phyloP scores from a whole-genome alignment of 2,329 filamentous ascomycete species.

The Aspergillus felis region DNA sequence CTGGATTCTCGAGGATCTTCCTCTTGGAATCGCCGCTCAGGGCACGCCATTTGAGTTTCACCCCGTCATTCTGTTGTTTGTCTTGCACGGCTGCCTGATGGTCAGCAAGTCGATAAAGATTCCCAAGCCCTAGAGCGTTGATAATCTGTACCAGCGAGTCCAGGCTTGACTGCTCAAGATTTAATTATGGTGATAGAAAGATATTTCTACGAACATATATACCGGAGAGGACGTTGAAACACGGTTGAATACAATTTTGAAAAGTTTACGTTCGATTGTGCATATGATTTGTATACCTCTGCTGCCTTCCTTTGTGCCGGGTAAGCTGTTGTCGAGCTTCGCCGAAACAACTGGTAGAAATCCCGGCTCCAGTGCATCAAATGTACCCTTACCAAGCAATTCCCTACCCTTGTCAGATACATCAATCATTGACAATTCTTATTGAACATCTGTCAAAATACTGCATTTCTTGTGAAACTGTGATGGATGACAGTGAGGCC shows the following conservation, averaged over 20 bases:
- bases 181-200: constrained; percentile 14
- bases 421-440: neutral
- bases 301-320: too few species aligned
- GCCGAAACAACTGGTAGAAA: too few species aligned
- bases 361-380: too few species aligned
- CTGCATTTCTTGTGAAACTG: neutral
- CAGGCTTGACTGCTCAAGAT: constrained; percentile 7
- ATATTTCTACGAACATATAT: constrained; percentile 17
- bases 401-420: neutral
- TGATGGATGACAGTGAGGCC: neutral
- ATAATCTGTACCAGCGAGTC: constrained; percentile 9
- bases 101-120: constrained; percentile 92
- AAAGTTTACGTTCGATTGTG: neutral
- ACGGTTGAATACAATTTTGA: constrained; percentile 12
- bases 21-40: constrained; percentile 64
- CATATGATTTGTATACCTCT: too few species aligned
- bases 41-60: constrained; percentile 77
- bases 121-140: constrained; percentile 64
- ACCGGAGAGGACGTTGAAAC: constrained; percentile 10
- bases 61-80: constrained; percentile 73
- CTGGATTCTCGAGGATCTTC: constrained; percentile 75
- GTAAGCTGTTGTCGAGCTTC: too few species aligned
- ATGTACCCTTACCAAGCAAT: too few species aligned
- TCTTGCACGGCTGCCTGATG: constrained; percentile 90
- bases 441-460: neutral